Evolutionary conservation across 441 rosid genomes (phyloP).

Genomic region (Pelargonium australe): DNA sequence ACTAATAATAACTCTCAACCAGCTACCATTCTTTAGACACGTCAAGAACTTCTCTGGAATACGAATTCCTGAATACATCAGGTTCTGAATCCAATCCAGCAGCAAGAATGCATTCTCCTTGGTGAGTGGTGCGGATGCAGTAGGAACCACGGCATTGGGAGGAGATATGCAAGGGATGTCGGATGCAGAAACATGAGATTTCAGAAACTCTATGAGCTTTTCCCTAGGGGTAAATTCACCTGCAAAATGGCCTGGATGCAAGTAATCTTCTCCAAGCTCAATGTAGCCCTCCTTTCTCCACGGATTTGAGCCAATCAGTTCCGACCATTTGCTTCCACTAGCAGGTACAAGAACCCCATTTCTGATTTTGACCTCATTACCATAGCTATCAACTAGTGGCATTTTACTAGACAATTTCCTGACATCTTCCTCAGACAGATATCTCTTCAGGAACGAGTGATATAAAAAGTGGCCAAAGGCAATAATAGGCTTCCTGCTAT

Average conservation of each 20-base stretch:
- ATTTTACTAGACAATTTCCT: conserved; percentile 26
- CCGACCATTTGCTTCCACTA: conserved; percentile 54
- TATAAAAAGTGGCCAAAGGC: conserved; percentile 47
- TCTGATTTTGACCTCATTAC: conserved; percentile 24
- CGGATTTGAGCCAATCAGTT: conserved; percentile 41
- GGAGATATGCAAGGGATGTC: conserved; percentile 51
- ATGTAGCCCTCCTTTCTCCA: conserved; percentile 42
- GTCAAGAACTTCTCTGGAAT: conserved; percentile 40
- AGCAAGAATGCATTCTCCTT: conserved; percentile 45
- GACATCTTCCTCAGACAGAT: conserved; percentile 26
- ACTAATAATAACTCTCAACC: conserved; percentile 49
- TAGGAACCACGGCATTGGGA: conserved; percentile 44
- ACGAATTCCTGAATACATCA: background rate
- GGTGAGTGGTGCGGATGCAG: conserved; percentile 44
- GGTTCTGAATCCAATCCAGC: conserved; percentile 41
- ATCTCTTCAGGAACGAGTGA: conserved; percentile 23
- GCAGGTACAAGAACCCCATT: conserved; percentile 55
- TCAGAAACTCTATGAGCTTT: conserved; percentile 37
- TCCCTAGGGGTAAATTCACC: conserved; percentile 25
- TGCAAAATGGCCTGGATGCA: conserved; percentile 28
- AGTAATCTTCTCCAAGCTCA: conserved; percentile 55
- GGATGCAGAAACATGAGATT: conserved; percentile 25
- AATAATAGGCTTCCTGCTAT: conserved; percentile 35
- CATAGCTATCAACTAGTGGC: conserved; percentile 55
- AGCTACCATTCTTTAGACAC: conserved; percentile 45